These are phyloP conservation scores for Falciphora oryzae DNA, from an alignment of 2,329 filamentous ascomycete species.

Conservation along the genomic window DNA sequence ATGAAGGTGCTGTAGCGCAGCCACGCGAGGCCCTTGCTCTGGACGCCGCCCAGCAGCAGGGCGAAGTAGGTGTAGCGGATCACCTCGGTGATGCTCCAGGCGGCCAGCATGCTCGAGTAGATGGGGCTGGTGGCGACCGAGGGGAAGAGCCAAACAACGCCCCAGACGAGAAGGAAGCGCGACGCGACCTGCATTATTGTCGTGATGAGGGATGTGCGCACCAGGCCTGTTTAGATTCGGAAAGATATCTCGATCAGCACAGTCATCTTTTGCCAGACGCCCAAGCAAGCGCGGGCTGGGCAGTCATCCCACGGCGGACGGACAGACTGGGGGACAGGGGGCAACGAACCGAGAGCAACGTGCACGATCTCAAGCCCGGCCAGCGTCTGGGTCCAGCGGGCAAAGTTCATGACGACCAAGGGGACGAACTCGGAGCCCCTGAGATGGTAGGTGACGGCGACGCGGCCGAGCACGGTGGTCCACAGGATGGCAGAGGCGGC, in stretches of 20 bases:
- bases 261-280: background rate
- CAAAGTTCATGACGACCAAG: slow-evolving; percentile 57
- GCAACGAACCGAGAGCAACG: slow-evolving; percentile 60
- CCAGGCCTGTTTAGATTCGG: slow-evolving; percentile 54
- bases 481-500: slow-evolving; percentile 70
- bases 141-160: slow-evolving; percentile 70
- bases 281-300: no score
- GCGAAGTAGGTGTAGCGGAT: slow-evolving; percentile 92
- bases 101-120: slow-evolving; percentile 74
- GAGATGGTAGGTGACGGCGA: slow-evolving; percentile 47
- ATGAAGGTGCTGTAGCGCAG: slow-evolving; percentile 90
- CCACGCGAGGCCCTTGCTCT: slow-evolving; percentile 61
- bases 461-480: slow-evolving; percentile 68
- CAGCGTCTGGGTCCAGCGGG: slow-evolving; percentile 75
- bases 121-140: slow-evolving; percentile 51
- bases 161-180: slow-evolving; percentile 86
- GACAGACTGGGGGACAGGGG: background rate
- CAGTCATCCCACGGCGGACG: background rate
- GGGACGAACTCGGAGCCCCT: slow-evolving; percentile 56
- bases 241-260: background rate
- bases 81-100: slow-evolving; percentile 88
- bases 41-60: slow-evolving; percentile 56
- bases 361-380: slow-evolving; percentile 82
- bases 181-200: slow-evolving; percentile 86
- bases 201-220: slow-evolving; percentile 78